These are phyloP conservation scores for Trichomonas vaginalis DNA, from an alignment of 208 protist species.

Conservation along the genomic window DNA sequence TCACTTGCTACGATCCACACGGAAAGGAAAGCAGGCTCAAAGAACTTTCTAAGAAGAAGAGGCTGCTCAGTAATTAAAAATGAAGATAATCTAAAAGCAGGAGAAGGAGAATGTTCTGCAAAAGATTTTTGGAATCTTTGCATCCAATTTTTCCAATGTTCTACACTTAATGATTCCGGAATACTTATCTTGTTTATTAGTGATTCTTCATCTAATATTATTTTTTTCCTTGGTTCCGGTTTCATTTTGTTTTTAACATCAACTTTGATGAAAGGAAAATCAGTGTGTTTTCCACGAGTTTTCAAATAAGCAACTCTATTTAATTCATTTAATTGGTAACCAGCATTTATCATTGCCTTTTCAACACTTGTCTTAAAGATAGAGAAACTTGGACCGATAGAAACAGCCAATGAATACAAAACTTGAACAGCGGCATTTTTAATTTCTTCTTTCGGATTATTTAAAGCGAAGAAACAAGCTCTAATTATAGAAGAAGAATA, in stretches of 20 bases:
- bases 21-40: background rate
- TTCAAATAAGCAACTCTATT: background rate
- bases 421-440: background rate
- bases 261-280: background rate
- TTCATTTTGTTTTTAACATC: background rate
- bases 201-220: background rate
- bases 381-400: background rate
- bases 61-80: background rate
- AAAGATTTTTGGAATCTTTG: background rate
- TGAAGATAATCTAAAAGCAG: background rate
- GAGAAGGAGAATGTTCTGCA: background rate
- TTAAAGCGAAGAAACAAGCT: background rate
- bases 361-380: background rate
- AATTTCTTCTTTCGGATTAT: background rate
- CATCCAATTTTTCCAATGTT: slow-evolving; percentile 13
- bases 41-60: background rate
- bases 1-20: background rate
- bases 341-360: background rate
- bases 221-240: background rate
- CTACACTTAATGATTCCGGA: background rate
- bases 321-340: background rate
- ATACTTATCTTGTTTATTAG: background rate
- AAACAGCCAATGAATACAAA: slow-evolving; percentile 7
- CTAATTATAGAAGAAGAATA: background rate
- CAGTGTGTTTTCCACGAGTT: background rate